Percentiles rank a stretch among this genome's conserved stretches.
phyloP scores from a whole-genome alignment of 805 yeast species.

The Metschnikowia baotianmanensis region DNA sequence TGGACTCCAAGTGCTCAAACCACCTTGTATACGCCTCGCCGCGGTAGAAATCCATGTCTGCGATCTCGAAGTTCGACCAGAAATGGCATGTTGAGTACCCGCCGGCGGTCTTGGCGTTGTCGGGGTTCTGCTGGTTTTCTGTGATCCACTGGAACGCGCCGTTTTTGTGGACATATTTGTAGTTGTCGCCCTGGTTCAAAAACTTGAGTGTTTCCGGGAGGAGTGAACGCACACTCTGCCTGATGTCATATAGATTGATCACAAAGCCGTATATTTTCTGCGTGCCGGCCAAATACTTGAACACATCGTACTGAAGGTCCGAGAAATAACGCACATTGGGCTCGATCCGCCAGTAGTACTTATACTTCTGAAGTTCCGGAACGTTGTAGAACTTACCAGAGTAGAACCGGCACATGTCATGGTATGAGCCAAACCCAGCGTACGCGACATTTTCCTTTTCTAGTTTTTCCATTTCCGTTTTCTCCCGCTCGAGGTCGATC shows the following conservation, averaged over 20 bases:
- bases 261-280: constrained; percentile 73
- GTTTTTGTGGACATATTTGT: constrained; percentile 45
- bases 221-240: constrained; percentile 57
- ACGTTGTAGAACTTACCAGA: constrained; percentile 62
- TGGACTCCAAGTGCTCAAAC: constrained; percentile 59
- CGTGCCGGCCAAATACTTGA: constrained; percentile 67
- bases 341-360: constrained; percentile 80
- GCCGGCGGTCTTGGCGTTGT: constrained; percentile 39
- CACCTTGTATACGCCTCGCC: constrained; percentile 63
- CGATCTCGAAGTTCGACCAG: constrained; percentile 89
- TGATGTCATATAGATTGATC: constrained; percentile 66
- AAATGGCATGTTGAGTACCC: constrained; percentile 73
- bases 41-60: constrained; percentile 77
- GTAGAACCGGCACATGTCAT: constrained; percentile 83
- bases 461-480: constrained; percentile 39
- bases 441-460: constrained; percentile 51
- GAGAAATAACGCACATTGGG: constrained; percentile 69
- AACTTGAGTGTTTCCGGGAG: constrained; percentile 71
- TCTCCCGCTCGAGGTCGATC: constrained; percentile 48
- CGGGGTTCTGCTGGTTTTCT: constrained; percentile 51
- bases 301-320: constrained; percentile 71
- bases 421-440: constrained; percentile 62
- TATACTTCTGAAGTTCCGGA: constrained; percentile 57
- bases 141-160: constrained; percentile 55
- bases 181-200: constrained; percentile 54